These are phyloP conservation scores for Croton laevigatus DNA, from an alignment of 441 rosid species.

Conservation along the genomic window DNA sequence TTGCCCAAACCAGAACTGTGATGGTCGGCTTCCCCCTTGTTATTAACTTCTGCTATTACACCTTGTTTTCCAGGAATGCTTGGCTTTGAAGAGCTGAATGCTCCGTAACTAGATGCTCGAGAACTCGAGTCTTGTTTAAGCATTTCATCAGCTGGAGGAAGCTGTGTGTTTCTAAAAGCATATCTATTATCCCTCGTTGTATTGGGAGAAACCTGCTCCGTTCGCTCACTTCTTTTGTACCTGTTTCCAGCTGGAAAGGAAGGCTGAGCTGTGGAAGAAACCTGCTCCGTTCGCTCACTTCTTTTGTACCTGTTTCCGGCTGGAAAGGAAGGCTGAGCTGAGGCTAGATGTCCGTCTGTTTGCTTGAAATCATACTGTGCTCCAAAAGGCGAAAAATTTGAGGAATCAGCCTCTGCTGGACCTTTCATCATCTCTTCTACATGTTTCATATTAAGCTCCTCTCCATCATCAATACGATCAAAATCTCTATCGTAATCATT, in stretches of 20 bases:
- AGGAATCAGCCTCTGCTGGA: slow-evolving; percentile 12
- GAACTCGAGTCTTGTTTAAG: slow-evolving; percentile 23
- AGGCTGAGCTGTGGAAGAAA: slow-evolving; percentile 17
- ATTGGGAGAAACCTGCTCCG: slow-evolving; percentile 24
- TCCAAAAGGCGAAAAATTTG: slow-evolving; percentile 14
- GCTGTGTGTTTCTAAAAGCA: slow-evolving; percentile 18
- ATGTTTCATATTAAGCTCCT: slow-evolving; percentile 1
- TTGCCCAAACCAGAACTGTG: slow-evolving; percentile 10
- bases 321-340: slow-evolving; percentile 20
- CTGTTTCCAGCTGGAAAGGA: slow-evolving; percentile 38
- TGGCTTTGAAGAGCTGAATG: slow-evolving; percentile 30
- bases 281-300: slow-evolving; percentile 38
- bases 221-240: slow-evolving; percentile 44
- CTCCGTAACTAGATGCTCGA: slow-evolving; percentile 46
- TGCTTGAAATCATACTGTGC: slow-evolving; percentile 14
- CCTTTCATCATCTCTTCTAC: neutral
- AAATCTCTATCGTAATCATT: slow-evolving; percentile 22
- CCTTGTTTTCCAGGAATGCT: slow-evolving; percentile 26
- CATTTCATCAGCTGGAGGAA: slow-evolving; percentile 32
- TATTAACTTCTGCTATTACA: slow-evolving; percentile 12
- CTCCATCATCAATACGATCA: neutral
- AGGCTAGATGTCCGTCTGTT: slow-evolving; percentile 15
- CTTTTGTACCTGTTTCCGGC: slow-evolving; percentile 46
- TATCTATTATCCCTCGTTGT: slow-evolving; percentile 19
- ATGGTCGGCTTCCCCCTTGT: slow-evolving; percentile 14